Percentiles rank a stretch among this genome's conserved stretches.
phyloP scores from a whole-genome alignment of 192 early-diverging fungal species.

The Gamsiella multidivaricata region DNA sequence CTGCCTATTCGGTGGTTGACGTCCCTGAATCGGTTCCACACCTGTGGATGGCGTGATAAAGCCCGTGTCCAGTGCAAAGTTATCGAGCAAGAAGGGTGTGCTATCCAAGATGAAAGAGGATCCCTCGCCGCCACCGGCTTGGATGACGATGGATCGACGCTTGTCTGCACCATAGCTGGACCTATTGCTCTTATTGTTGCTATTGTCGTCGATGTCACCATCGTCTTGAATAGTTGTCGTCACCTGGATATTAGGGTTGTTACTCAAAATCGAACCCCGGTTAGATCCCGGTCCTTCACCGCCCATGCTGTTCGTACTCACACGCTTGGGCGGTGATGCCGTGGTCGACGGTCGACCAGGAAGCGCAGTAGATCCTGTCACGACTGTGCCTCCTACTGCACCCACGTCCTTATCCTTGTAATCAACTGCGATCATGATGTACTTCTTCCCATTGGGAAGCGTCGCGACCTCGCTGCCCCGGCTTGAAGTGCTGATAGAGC shows the following conservation, averaged over 20 bases:
- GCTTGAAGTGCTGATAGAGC: neutral
- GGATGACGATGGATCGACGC: conserved; percentile 20
- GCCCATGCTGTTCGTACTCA: neutral
- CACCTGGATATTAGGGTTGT: conserved; percentile 8
- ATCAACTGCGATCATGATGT: conserved; percentile 52
- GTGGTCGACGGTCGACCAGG: neutral
- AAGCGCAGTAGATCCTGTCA: neutral
- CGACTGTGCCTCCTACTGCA: neutral
- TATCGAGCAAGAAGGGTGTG: conserved; percentile 46
- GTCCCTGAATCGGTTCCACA: neutral
- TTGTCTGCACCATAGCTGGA: conserved; percentile 2
- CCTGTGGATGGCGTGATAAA: conserved; percentile 12
- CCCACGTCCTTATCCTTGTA: conserved; percentile 15
- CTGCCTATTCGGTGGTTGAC: neutral
- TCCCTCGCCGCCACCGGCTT: conserved; percentile 41
- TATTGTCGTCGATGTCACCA: neutral
- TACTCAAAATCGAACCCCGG: conserved; percentile 5
- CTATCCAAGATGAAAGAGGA: conserved; percentile 28
- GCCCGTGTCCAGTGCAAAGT: conserved; percentile 39
- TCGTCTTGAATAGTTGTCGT: conserved; percentile 20
- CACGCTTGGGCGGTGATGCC: neutral
- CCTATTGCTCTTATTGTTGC: neutral
- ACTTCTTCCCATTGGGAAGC: conserved; percentile 47
- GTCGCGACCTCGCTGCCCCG: conserved; percentile 16
- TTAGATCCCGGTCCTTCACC: conserved; percentile 2